Evolutionary conservation across 345 rosid species (phyloP).

Genomic region (Combretum micranthum): DNA sequence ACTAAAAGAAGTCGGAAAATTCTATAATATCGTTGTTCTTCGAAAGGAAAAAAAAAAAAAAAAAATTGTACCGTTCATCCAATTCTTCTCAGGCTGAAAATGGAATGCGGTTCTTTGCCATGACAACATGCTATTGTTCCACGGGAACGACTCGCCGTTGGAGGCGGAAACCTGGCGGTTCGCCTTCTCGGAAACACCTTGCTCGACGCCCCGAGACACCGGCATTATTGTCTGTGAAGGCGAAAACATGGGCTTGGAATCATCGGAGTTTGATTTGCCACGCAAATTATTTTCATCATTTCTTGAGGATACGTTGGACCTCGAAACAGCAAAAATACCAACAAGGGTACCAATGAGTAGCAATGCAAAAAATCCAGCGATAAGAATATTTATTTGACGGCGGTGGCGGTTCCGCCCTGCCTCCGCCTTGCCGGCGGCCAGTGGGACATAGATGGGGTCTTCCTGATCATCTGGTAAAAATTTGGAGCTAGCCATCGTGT

Average conservation of each 20-base stretch:
- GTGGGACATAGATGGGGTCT: not conserved
- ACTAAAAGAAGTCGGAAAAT: no score
- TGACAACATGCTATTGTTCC: slow-evolving; percentile 81
- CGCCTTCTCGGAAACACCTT: slow-evolving; percentile 79
- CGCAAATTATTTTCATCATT: not conserved
- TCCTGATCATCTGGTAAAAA: no score
- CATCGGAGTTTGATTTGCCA: not conserved
- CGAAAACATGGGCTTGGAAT: not conserved
- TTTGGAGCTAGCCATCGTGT: no score
- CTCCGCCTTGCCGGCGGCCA: not conserved
- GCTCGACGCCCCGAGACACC: slow-evolving; percentile 32
- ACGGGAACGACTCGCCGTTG: slow-evolving; percentile 28
- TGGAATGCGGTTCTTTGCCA: slow-evolving; percentile 95
- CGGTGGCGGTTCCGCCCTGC: slow-evolving; percentile 5
- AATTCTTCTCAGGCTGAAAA: slow-evolving; percentile 87
- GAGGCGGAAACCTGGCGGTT: slow-evolving; percentile 16
- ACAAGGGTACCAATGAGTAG: slow-evolving; percentile 27
- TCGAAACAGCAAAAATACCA: slow-evolving; percentile 5
- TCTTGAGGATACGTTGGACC: not conserved
- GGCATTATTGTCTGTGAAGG: not conserved
- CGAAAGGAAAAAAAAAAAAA: no score
- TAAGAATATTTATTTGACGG: slow-evolving; percentile 14
- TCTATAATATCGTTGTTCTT: no score
- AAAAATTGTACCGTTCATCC: slow-evolving; percentile 78
- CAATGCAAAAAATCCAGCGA: slow-evolving; percentile 21